Evolutionary conservation across 75 land plant genomes (phyloP).

Genomic region (Adiantum capillusveneris): DNA sequence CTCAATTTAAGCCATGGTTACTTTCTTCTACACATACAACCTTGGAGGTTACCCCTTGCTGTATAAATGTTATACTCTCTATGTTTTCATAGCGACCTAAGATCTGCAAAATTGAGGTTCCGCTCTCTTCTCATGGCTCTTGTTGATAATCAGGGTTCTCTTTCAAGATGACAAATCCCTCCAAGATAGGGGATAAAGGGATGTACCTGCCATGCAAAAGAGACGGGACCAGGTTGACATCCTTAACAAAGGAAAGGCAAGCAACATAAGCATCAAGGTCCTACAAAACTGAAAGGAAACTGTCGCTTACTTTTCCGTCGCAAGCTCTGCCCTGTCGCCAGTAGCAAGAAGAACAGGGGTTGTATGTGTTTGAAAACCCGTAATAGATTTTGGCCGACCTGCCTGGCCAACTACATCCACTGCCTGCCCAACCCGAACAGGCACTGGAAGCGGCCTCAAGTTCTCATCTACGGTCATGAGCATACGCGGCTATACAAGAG

Average conservation of each 20-base stretch:
- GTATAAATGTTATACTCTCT: too few relatives aligned
- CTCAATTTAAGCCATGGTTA: too few relatives aligned
- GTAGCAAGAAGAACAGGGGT: conserved; percentile 94
- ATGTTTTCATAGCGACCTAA: too few relatives aligned
- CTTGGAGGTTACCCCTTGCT: too few relatives aligned
- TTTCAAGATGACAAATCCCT: conserved; percentile 85
- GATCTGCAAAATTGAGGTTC: background rate
- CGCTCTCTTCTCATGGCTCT: conserved; percentile 17
- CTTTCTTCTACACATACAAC: too few relatives aligned
- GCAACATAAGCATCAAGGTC: too few relatives aligned
- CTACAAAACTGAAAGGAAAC: background rate
- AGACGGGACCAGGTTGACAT: too few relatives aligned
- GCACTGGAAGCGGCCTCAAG: conserved; percentile 81
- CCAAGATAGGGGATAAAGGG: conserved; percentile 75
- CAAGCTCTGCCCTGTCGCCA: conserved; percentile 95
- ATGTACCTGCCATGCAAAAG: conserved; percentile 56
- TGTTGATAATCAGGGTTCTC: conserved; percentile 86
- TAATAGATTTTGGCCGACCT: conserved; percentile 97
- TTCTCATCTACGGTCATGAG: conserved; percentile 88
- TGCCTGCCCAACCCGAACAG: conserved; percentile 96
- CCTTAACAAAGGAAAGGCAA: too few relatives aligned
- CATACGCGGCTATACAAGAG: conserved; percentile 94
- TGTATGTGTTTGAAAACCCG: conserved; percentile 95
- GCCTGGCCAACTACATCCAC: conserved; percentile 99
- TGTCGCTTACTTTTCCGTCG: conserved; percentile 84